Conservation (phyloP, 129 eudicot species). For the Escallonia rubra region DNA sequence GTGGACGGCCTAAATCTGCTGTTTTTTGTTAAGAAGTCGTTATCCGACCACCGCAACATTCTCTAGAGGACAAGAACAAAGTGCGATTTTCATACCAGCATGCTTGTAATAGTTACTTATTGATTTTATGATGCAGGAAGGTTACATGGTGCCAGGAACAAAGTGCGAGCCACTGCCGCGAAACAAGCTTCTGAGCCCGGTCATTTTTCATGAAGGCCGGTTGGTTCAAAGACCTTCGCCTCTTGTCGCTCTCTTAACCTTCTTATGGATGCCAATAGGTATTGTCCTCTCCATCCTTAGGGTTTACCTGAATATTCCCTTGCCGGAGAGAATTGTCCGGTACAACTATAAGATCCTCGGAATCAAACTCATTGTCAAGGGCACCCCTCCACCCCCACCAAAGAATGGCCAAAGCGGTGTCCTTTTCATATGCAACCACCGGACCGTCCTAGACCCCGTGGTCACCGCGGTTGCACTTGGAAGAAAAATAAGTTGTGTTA, state of each 20-base stretch:
- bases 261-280: slow-evolving; percentile 87
- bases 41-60: too few species aligned
- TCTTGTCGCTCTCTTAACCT: slow-evolving; percentile 50
- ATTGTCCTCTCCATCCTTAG: slow-evolving; percentile 55
- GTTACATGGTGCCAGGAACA: slow-evolving; percentile 61
- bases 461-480: slow-evolving; percentile 67
- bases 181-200: slow-evolving; percentile 62
- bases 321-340: slow-evolving; percentile 59
- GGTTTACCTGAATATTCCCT: slow-evolving; percentile 57
- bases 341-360: slow-evolving; percentile 65
- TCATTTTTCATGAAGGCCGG: slow-evolving; percentile 89
- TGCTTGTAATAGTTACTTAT: not conserved
- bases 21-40: too few species aligned
- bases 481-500: slow-evolving; percentile 73
- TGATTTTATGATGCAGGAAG: slow-evolving; percentile 55
- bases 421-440: slow-evolving; percentile 85
- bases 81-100: too few species aligned
- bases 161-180: slow-evolving; percentile 48
- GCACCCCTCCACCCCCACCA: slow-evolving; percentile 84
- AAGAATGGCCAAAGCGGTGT: slow-evolving; percentile 55
- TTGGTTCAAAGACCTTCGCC: slow-evolving; percentile 81
- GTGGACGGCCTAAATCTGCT: too few species aligned
- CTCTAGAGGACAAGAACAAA: too few species aligned
- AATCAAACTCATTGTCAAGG: slow-evolving; percentile 70
- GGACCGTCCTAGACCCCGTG: slow-evolving; percentile 73